A percentile compares a stretch with the other conserved stretches of the same genome.
Conservation (phyloP, 148 eudicot genomes). For the Vaccinium corymbosum region DNA sequence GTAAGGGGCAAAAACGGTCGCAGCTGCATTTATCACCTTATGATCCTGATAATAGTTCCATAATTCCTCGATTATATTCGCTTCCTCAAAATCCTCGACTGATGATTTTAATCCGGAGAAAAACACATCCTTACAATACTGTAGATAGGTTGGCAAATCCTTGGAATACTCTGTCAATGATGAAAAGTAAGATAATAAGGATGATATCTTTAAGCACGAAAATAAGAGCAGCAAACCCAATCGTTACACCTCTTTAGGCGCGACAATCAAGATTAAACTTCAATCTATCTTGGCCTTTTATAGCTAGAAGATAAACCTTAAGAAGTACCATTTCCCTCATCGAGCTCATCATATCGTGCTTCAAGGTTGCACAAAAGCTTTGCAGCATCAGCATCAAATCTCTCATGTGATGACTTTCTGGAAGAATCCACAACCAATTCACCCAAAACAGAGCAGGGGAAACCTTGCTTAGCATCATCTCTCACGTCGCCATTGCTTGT, state of each 20-base stretch:
- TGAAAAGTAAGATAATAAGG: constrained; percentile 8
- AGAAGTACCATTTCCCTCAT: constrained; percentile 47
- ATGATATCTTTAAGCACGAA: background rate
- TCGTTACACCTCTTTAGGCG: background rate
- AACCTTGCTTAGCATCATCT: constrained; percentile 22
- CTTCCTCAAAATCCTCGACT: constrained; percentile 50
- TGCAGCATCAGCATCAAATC: constrained; percentile 41
- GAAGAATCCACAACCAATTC: constrained; percentile 8
- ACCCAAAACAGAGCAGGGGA: constrained; percentile 14
- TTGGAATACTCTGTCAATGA: constrained; percentile 49
- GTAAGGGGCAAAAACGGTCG: background rate
- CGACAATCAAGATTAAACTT: background rate
- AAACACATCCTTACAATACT: constrained; percentile 67
- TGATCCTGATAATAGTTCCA: constrained; percentile 52
- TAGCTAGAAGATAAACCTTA: background rate
- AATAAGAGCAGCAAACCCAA: background rate
- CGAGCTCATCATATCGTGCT: constrained; percentile 38
- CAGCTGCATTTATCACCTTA: constrained; percentile 41
- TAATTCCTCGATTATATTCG: constrained; percentile 44
- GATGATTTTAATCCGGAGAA: constrained; percentile 62
- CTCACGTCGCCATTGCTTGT: constrained; percentile 11
- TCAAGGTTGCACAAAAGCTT: constrained; percentile 59
- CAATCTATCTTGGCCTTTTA: background rate
- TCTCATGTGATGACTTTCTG: constrained; percentile 21
- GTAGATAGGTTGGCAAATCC: constrained; percentile 66